Percentiles rank a stretch among this genome's conserved stretches.
Conservation (phyloP, 169 alveolate genomes). For the Amoebophrya sp. region DNA sequence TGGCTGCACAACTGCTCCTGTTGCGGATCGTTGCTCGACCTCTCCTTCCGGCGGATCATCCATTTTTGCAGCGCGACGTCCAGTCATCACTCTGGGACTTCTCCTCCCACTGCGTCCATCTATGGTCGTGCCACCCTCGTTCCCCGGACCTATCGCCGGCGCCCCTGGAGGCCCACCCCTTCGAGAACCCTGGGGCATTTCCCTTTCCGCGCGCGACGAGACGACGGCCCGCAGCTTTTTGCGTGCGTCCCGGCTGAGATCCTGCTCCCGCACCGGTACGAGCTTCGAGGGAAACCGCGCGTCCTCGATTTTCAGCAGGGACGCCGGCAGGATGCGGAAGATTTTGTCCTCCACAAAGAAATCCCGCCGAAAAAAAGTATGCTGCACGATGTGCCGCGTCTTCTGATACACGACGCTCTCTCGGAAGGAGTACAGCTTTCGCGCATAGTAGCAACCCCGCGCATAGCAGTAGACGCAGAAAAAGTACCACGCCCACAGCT, state of each 20-base stretch:
- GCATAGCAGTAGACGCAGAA: too few species aligned
- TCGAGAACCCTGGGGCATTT: background rate
- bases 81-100: too few species aligned
- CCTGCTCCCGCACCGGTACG: background rate
- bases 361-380: background rate
- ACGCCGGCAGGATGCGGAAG: background rate
- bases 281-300: background rate
- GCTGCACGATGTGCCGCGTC: background rate
- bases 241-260: background rate
- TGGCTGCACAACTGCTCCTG: too few species aligned
- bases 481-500: too few species aligned
- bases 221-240: background rate
- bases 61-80: too few species aligned
- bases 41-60: too few species aligned
- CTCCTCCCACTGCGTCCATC: background rate
- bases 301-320: background rate
- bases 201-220: background rate
- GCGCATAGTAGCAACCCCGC: too few species aligned
- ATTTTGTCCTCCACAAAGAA: conserved; percentile 11
- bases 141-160: background rate
- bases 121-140: background rate
- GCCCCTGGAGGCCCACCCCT: background rate
- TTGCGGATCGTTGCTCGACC: too few species aligned
- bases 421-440: background rate
- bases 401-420: background rate